phyloP scores from a whole-genome alignment of 768 basidiomycete genomes.

The Collybiopsis luxurians region DNA sequence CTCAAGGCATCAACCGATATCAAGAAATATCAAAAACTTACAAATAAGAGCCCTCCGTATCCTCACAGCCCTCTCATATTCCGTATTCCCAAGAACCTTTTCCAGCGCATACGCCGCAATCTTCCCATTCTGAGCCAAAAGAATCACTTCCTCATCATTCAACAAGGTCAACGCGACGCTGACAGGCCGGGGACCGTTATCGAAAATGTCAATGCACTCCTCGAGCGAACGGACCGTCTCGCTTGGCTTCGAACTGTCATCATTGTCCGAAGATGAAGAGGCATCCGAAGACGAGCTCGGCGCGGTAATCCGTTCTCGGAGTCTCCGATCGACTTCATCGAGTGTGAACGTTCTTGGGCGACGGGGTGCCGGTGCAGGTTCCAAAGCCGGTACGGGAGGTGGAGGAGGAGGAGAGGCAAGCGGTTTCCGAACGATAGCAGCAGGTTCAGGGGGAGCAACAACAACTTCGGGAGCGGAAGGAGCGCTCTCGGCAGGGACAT shows the following conservation, averaged over 20 bases:
- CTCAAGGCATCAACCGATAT: no score
- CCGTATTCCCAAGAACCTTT: slow-evolving; percentile 68
- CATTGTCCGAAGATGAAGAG: slow-evolving; percentile 1
- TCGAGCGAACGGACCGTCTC: slow-evolving; percentile 52
- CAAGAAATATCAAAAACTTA: slow-evolving; percentile 38
- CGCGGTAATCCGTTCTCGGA: slow-evolving; percentile 32
- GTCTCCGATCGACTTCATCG: slow-evolving; percentile 52
- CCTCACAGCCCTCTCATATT: slow-evolving; percentile 82
- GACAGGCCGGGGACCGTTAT: slow-evolving; percentile 64
- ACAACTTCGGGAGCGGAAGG: slow-evolving; percentile 23
- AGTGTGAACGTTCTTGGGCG: slow-evolving; percentile 42
- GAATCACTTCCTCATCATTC: slow-evolving; percentile 89
- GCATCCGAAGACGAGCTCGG: slow-evolving; percentile 5
- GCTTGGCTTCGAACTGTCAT: not conserved
- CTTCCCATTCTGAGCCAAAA: slow-evolving; percentile 88
- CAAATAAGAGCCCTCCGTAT: slow-evolving; percentile 89
- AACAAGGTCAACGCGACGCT: slow-evolving; percentile 57
- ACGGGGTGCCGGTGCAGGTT: slow-evolving; percentile 11
- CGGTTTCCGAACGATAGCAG: not conserved
- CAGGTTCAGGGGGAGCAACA: slow-evolving; percentile 6
- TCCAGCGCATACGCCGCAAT: slow-evolving; percentile 94
- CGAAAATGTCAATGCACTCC: slow-evolving; percentile 79
- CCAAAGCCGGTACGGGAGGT: slow-evolving; percentile 7
- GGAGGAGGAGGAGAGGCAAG: slow-evolving; percentile 3
- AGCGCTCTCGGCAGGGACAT: slow-evolving; percentile 12